Evolutionary conservation across 2,329 filamentous ascomycete species (phyloP).

Genomic region (Penicillium sp.): DNA sequence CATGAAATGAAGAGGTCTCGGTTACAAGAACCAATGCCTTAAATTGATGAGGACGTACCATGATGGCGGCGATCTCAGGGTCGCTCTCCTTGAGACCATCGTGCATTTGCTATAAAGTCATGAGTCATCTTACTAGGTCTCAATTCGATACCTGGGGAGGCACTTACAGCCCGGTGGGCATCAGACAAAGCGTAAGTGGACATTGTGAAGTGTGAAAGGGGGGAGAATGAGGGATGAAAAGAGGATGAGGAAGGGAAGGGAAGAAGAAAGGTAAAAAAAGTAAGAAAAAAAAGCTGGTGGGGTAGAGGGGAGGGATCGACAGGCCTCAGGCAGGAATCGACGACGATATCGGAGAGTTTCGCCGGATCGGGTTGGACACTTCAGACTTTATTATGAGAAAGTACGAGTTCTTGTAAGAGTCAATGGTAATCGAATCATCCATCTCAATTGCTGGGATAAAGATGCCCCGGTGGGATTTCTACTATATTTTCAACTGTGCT

Average conservation of each 20-base stretch:
- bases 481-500: background rate
- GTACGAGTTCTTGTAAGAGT: background rate
- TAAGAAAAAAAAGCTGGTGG: constrained; percentile 18
- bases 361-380: constrained; percentile 10
- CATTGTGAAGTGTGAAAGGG: constrained; percentile 34
- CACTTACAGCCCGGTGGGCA: constrained; percentile 65
- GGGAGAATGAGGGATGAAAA: constrained; percentile 8
- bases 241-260: constrained; percentile 1
- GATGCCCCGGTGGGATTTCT: background rate
- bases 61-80: constrained; percentile 92
- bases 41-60: constrained; percentile 62
- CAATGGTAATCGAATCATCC: too few relatives aligned
- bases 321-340: background rate
- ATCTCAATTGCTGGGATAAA: too few relatives aligned
- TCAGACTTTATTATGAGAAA: background rate
- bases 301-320: constrained; percentile 22
- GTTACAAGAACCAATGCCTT: background rate
- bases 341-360: constrained; percentile 19
- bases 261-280: constrained; percentile 6
- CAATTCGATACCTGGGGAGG: constrained; percentile 9
- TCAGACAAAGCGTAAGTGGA: constrained; percentile 63
- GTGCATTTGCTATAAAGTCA: constrained; percentile 78
- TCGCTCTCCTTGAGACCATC: constrained; percentile 89
- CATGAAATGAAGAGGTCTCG: background rate
- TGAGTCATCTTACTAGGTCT: constrained; percentile 32